A percentile compares a stretch with the other conserved stretches of the same genome.
These are phyloP conservation scores for Trichoderma guizhouense DNA, from an alignment of 2,329 filamentous ascomycete genomes.

Conservation along the genomic window DNA sequence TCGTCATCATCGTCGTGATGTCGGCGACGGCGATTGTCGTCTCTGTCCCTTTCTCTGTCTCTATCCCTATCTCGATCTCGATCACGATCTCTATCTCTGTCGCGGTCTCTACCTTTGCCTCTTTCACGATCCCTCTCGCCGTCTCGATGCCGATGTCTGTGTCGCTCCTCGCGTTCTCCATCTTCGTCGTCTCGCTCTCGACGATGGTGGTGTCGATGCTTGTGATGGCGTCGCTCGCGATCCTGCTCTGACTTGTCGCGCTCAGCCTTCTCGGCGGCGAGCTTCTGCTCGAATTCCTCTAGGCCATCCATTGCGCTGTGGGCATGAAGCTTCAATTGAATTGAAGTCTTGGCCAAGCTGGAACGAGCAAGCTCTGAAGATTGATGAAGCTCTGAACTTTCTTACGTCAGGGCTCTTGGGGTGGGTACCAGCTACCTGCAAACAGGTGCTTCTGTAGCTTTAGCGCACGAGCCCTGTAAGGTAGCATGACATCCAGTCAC, in stretches of 20 bases:
- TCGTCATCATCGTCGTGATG: conserved; percentile 41
- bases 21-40: conserved; percentile 32
- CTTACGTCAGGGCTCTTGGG: conserved; percentile 2
- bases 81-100: conserved; percentile 28
- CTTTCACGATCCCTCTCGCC: conserved; percentile 22
- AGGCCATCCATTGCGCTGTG: conserved; percentile 47
- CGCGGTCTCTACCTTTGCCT: neutral
- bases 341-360: neutral
- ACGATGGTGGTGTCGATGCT: conserved; percentile 46
- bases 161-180: conserved; percentile 34
- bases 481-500: neutral
- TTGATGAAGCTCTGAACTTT: neutral
- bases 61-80: conserved; percentile 30
- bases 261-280: conserved; percentile 62
- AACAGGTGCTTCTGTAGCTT: neutral
- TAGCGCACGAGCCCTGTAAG: neutral
- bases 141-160: conserved; percentile 21
- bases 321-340: neutral
- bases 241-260: conserved; percentile 47
- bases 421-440: neutral
- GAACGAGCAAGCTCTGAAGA: neutral
- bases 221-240: conserved; percentile 42
- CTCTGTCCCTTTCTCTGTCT: conserved; percentile 30
- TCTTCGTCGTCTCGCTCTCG: conserved; percentile 41
- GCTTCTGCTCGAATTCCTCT: conserved; percentile 72